phyloP scores from a whole-genome alignment of 345 rosid genomes.

The Excoecaria cochinchinensis region DNA sequence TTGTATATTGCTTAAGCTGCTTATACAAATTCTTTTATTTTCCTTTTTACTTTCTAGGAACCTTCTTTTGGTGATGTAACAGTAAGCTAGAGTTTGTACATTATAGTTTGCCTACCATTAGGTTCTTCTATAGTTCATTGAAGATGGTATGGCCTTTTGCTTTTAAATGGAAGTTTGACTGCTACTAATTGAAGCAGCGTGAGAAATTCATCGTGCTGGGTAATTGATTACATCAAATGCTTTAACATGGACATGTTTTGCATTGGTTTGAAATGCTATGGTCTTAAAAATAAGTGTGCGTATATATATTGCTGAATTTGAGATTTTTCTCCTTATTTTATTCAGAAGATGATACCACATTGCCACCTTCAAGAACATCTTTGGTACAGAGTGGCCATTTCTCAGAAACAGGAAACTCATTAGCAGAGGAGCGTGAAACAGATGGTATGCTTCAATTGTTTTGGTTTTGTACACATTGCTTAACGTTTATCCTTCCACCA shows the following conservation, averaged over 20 bases:
- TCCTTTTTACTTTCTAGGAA: not conserved
- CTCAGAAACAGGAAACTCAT: conserved; percentile 52
- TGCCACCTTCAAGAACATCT: conserved; percentile 50
- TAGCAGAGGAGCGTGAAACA: conserved; percentile 44
- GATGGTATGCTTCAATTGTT: conserved; percentile 43
- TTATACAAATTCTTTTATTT: not conserved
- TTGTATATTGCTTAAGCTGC: not conserved
- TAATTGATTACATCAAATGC: not conserved
- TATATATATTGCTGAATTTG: not conserved
- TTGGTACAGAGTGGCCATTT: conserved; percentile 54
- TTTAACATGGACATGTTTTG: not conserved
- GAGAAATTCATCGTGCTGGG: not conserved
- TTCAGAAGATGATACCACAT: conserved; percentile 61
- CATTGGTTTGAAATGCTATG: not conserved
- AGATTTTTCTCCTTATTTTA: not conserved
- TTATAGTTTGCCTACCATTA: not conserved
- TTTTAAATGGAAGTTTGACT: not conserved
- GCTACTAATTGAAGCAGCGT: not conserved
- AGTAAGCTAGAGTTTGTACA: not conserved
- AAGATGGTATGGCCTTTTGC: not conserved
- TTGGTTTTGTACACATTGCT: conserved; percentile 1
- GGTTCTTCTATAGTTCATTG: not conserved
- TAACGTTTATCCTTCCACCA: not conserved
- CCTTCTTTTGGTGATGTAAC: not conserved
- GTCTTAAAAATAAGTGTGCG: not conserved